phyloP scores from a whole-genome alignment of 2,329 filamentous ascomycete species.

The Talaromyces verruculosus region DNA sequence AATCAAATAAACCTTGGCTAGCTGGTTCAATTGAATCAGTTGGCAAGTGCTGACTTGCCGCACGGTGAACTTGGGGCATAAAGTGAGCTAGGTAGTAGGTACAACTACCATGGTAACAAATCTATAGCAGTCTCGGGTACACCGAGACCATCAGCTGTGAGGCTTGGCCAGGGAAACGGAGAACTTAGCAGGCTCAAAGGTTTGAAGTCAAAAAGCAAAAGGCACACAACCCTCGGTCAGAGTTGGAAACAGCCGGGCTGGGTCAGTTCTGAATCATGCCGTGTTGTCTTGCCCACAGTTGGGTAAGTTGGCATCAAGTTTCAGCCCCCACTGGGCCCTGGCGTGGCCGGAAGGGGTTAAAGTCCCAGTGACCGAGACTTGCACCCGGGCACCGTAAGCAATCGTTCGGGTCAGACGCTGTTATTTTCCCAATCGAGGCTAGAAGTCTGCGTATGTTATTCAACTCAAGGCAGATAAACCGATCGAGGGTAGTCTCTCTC shows the following conservation, averaged over 20 bases:
- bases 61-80: neutral
- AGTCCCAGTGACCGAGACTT: constrained; percentile 1
- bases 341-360: constrained; percentile 6
- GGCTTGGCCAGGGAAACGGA: neutral
- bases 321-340: constrained; percentile 20
- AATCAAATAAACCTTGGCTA: constrained; percentile 3
- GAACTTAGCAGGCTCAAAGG: neutral
- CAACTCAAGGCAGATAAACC: neutral
- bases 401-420: neutral
- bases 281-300: neutral
- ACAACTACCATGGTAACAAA: neutral
- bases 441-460: neutral
- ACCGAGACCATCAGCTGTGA: neutral
- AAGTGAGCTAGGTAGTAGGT: neutral
- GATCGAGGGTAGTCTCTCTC: neutral
- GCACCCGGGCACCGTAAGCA: neutral
- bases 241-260: neutral
- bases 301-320: constrained; percentile 4
- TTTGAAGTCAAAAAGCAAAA: constrained; percentile 4
- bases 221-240: neutral
- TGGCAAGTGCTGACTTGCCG: neutral
- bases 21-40: neutral
- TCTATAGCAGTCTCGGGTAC: neutral
- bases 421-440: neutral
- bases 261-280: neutral